Percentiles rank a stretch among this genome's conserved stretches.
Conservation (phyloP, 805 yeast species). For the Kodamaea restingae region DNA sequence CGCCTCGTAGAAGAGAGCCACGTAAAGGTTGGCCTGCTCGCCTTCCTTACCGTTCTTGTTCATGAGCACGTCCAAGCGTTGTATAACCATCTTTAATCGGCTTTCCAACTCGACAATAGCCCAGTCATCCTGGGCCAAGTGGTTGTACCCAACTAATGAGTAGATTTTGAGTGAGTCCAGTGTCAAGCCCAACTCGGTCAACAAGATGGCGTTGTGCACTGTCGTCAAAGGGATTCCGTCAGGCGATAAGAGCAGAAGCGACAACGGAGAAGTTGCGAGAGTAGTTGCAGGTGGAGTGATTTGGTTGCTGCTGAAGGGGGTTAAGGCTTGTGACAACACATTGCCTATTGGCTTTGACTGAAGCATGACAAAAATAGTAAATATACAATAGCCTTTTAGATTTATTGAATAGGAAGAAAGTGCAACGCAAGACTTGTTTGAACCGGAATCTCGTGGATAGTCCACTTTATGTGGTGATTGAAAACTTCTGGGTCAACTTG, state of each 20-base stretch:
- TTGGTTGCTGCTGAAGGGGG: constrained; percentile 11
- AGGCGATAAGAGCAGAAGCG: constrained; percentile 32
- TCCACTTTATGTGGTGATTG: too few relatives aligned
- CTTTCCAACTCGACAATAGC: constrained; percentile 27
- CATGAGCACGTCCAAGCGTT: constrained; percentile 13
- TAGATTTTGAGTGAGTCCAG: constrained; percentile 32
- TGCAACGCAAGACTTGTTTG: too few relatives aligned
- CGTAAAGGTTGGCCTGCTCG: constrained; percentile 18
- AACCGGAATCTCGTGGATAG: too few relatives aligned
- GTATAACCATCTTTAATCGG: constrained; percentile 25
- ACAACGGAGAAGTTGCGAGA: constrained; percentile 19
- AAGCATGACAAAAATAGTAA: constrained; percentile 23
- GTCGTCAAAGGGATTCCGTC: constrained; percentile 40
- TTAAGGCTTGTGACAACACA: constrained; percentile 31
- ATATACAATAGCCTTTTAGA: neutral
- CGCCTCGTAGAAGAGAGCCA: constrained; percentile 29
- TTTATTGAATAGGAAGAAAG: too few relatives aligned
- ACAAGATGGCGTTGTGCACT: constrained; percentile 21
- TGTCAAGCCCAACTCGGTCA: constrained; percentile 13
- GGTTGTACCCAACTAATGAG: constrained; percentile 33
- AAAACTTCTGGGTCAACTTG: too few relatives aligned
- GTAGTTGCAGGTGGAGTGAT: constrained; percentile 8
- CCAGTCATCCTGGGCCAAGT: constrained; percentile 23
- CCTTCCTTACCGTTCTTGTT: constrained; percentile 1
- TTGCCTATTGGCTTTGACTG: constrained; percentile 37